These are phyloP conservation scores for Brassica balearica DNA, from an alignment of 441 rosid species.

Conservation along the genomic window DNA sequence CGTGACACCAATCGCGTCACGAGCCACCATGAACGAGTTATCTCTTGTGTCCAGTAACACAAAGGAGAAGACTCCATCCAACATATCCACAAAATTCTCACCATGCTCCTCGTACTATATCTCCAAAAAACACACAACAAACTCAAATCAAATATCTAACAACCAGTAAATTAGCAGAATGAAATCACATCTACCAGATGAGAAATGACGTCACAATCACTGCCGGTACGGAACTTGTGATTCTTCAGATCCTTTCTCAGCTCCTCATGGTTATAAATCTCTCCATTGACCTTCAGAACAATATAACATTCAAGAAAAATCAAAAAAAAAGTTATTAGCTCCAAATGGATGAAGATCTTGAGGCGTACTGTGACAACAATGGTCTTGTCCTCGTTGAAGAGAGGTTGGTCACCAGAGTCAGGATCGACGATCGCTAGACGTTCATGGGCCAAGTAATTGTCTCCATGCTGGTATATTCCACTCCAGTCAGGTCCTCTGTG, in stretches of 20 bases:
- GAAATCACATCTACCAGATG: constrained; percentile 65
- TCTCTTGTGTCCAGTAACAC: constrained; percentile 82
- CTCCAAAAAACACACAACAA: not conserved
- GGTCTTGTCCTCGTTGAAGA: constrained; percentile 70
- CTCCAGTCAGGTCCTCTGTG: constrained; percentile 99
- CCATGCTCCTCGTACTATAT: constrained; percentile 85
- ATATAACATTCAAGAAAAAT: too few species aligned
- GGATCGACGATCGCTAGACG: constrained; percentile 87
- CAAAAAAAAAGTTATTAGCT: too few species aligned
- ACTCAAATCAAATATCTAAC: not conserved
- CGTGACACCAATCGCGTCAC: constrained; percentile 90
- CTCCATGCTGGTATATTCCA: constrained; percentile 81
- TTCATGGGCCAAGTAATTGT: constrained; percentile 75
- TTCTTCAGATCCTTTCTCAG: constrained; percentile 62
- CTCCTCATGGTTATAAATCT: constrained; percentile 86
- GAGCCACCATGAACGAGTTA: constrained; percentile 77
- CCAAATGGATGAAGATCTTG: not conserved
- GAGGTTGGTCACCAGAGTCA: constrained; percentile 92
- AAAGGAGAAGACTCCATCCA: constrained; percentile 92
- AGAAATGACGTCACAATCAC: constrained; percentile 87
- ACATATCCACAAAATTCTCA: constrained; percentile 78
- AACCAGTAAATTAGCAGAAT: not conserved
- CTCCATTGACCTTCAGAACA: constrained; percentile 47
- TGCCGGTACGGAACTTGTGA: constrained; percentile 82
- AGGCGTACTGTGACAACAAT: constrained; percentile 72